These are phyloP conservation scores for Naematelia aurantialba DNA, from an alignment of 768 basidiomycete species.

Conservation along the genomic window DNA sequence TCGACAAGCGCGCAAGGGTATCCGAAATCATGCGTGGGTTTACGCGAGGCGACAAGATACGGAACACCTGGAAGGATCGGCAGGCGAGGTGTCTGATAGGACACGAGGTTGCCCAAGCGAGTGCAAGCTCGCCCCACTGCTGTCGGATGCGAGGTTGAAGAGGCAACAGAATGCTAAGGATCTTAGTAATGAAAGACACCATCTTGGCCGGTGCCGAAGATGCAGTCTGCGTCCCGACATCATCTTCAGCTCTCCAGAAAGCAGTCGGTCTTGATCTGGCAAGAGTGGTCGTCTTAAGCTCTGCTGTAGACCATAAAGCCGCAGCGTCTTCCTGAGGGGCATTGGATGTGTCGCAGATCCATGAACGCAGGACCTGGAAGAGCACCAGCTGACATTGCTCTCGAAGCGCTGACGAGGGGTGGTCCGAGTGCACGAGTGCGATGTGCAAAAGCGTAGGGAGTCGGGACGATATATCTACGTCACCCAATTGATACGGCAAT, in stretches of 20 bases:
- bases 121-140: slow-evolving; percentile 73
- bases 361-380: slow-evolving; percentile 77
- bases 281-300: slow-evolving; percentile 30
- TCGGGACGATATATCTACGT: slow-evolving; percentile 62
- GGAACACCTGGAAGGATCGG: slow-evolving; percentile 85
- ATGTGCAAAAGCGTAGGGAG: slow-evolving; percentile 74
- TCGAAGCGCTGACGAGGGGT: slow-evolving; percentile 66
- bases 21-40: slow-evolving; percentile 70
- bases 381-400: slow-evolving; percentile 71
- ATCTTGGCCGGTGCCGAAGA: slow-evolving; percentile 45
- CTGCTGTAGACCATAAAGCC: slow-evolving; percentile 29
- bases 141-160: slow-evolving; percentile 66
- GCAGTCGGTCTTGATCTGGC: slow-evolving; percentile 19
- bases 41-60: slow-evolving; percentile 69
- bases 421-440: slow-evolving; percentile 76
- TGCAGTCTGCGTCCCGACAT: slow-evolving; percentile 20
- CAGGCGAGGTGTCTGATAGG: slow-evolving; percentile 80
- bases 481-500: slow-evolving; percentile 56
- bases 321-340: slow-evolving; percentile 27
- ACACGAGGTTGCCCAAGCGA: slow-evolving; percentile 81
- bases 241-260: slow-evolving; percentile 44
- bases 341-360: slow-evolving; percentile 53
- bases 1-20: slow-evolving; percentile 75
- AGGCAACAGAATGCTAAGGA: slow-evolving; percentile 66
- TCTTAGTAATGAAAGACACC: slow-evolving; percentile 59